Evolutionary conservation across 352 stramenopile genomes (phyloP), one percentile per base, ranked within the genome.

Genomic region (Globisporangium ultimum): DNA sequence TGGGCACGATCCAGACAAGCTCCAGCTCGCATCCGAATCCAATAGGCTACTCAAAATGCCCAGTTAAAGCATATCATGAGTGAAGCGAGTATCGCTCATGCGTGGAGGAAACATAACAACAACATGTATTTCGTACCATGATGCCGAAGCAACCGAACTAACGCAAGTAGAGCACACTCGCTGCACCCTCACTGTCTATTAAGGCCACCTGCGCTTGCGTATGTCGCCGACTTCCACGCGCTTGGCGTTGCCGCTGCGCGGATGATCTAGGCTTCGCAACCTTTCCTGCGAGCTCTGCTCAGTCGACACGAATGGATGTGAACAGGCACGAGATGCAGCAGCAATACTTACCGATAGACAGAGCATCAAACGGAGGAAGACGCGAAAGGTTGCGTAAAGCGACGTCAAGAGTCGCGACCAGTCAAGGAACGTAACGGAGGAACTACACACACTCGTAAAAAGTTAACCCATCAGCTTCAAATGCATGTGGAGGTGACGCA

Each of bases 1-100:
- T 96, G 43, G 89, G 88, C 40, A 73, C 70, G 48, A 86, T 68
- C 95, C 96, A 98, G 21, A 67, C 62, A 62, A 98, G 83, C 71
- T 98, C 88, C 2, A 91, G 87, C 59, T 94, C 83, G 60, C 74
- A 84, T 60, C 84, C 86, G 60, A 80, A 95, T 40, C 85, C 83
- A 56, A 93, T 89, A 54, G 83, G 83, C 85, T 94, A 61, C 24
- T 48, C 42, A 9, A 12, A 17, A 66, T 32, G 21, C 36, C 20
- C 24, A 32, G 2, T 32, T 32, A 5, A 5, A 5, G 5, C 24
- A 32, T 32, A 32, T 32, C 24, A 5, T 32, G 24, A 32, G 24
- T 32, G 24, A 32, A 32, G 5, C 2, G 24, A 32, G 5, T 2
- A 6, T 32, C 24, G 24, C 24, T 32, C 24, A 32, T 32, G 24